These are phyloP conservation scores for Botrytis cinerea DNA, from an alignment of 2,329 filamentous ascomycete species.

Conservation along the genomic window DNA sequence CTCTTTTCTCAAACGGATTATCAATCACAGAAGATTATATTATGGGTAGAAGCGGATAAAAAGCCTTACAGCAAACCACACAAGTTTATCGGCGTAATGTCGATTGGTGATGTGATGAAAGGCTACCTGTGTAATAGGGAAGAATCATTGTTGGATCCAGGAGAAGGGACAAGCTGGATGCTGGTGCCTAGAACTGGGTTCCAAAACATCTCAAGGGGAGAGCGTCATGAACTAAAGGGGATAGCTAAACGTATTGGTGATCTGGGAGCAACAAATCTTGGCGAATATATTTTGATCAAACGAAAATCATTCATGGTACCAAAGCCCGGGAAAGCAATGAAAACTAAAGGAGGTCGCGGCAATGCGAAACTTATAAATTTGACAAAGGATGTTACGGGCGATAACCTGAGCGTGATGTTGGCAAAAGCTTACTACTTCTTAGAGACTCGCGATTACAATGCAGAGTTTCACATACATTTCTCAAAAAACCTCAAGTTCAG, in stretches of 20 bases:
- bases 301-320: slow-evolving; percentile 14
- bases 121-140: neutral
- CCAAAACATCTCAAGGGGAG: neutral
- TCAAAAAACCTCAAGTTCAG: neutral
- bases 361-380: slow-evolving; percentile 6
- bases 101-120: neutral
- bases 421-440: slow-evolving; percentile 8
- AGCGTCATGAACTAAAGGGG: neutral
- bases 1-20: neutral
- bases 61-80: neutral
- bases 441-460: neutral
- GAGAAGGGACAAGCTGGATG: slow-evolving; percentile 10
- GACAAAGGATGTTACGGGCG: neutral
- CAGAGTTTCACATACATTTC: slow-evolving; percentile 17
- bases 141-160: neutral
- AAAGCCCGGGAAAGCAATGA: neutral
- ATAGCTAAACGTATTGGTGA: neutral
- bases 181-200: slow-evolving; percentile 6
- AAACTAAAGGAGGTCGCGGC: neutral
- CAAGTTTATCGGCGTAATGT: neutral
- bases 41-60: slow-evolving; percentile 7
- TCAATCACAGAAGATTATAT: neutral
- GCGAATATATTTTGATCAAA: slow-evolving; percentile 14
- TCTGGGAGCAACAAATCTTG: neutral
- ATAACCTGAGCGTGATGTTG: neutral